phyloP scores from a whole-genome alignment of 306 rosid species.

The Leucaena leucocephala region DNA sequence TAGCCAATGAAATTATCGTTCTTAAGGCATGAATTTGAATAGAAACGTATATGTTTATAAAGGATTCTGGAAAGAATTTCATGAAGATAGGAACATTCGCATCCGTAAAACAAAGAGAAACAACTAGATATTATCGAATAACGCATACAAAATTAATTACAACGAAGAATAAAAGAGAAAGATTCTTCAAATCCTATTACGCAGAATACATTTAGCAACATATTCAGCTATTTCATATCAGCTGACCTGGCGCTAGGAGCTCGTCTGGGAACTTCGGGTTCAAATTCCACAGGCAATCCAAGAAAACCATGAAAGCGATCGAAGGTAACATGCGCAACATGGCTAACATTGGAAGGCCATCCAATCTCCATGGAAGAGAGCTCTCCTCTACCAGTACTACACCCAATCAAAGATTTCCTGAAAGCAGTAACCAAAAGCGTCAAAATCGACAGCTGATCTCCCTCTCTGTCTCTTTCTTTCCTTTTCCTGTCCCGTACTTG shows the following conservation, averaged over 20 bases:
- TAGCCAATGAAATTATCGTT: background rate
- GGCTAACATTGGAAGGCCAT: slow-evolving; percentile 74
- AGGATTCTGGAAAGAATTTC: background rate
- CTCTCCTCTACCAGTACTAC: slow-evolving; percentile 46
- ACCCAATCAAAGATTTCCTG: slow-evolving; percentile 71
- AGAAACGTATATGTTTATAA: background rate
- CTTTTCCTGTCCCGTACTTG: slow-evolving; percentile 47
- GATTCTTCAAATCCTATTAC: background rate
- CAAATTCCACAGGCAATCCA: slow-evolving; percentile 81
- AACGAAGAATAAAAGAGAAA: background rate
- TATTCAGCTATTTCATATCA: background rate
- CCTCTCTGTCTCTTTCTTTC: slow-evolving; percentile 70
- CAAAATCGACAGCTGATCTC: slow-evolving; percentile 72
- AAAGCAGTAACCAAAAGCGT: slow-evolving; percentile 67
- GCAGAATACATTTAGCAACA: slow-evolving; percentile 11
- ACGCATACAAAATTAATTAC: slow-evolving; percentile 8
- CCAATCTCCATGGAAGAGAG: slow-evolving; percentile 82
- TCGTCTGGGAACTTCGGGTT: slow-evolving; percentile 77
- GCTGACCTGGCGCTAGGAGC: slow-evolving; percentile 83
- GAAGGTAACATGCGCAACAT: slow-evolving; percentile 83
- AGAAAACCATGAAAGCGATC: slow-evolving; percentile 88
- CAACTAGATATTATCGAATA: background rate
- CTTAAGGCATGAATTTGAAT: background rate
- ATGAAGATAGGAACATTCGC: slow-evolving; percentile 1
- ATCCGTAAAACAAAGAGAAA: background rate